Percentiles rank a stretch among this genome's conserved stretches.
These are phyloP conservation scores for Terfezia claveryi DNA, from an alignment of 495 filamentous ascomycete genomes.

Conservation along the genomic window DNA sequence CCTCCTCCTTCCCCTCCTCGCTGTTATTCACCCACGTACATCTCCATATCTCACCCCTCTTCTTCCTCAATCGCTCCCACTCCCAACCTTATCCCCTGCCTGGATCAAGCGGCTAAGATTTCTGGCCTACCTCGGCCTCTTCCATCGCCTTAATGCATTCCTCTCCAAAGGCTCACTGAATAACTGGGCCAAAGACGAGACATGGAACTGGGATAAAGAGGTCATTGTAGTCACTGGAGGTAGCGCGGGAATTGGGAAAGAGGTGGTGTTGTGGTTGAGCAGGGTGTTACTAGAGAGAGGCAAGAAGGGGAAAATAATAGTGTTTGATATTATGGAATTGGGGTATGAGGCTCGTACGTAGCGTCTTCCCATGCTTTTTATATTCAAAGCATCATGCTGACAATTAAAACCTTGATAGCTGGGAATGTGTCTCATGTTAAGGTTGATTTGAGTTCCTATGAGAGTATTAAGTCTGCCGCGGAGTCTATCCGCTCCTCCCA, in stretches of 20 bases:
- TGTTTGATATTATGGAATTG: conserved; percentile 45
- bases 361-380: not conserved
- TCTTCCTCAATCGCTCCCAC: conserved; percentile 23
- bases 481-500: conserved; percentile 28
- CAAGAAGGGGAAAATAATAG: conserved; percentile 33
- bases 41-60: conserved; percentile 22
- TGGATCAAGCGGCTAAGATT: conserved; percentile 25
- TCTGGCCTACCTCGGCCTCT: conserved; percentile 28
- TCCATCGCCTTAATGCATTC: conserved; percentile 27
- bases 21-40: conserved; percentile 35
- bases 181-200: conserved; percentile 33
- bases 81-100: conserved; percentile 2
- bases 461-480: too few relatives aligned
- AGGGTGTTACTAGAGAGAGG: conserved; percentile 33
- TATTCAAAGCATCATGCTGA: not conserved
- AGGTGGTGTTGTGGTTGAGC: conserved; percentile 24
- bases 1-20: conserved; percentile 35
- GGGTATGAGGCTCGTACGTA: conserved; percentile 31
- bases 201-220: conserved; percentile 46
- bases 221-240: conserved; percentile 52
- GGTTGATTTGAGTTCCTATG: not conserved
- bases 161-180: conserved; percentile 34
- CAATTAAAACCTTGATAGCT: not conserved
- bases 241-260: conserved; percentile 42
- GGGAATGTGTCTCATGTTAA: not conserved